Conservation (phyloP, 140 eudicot genomes). For the Oenanthe javanica region DNA sequence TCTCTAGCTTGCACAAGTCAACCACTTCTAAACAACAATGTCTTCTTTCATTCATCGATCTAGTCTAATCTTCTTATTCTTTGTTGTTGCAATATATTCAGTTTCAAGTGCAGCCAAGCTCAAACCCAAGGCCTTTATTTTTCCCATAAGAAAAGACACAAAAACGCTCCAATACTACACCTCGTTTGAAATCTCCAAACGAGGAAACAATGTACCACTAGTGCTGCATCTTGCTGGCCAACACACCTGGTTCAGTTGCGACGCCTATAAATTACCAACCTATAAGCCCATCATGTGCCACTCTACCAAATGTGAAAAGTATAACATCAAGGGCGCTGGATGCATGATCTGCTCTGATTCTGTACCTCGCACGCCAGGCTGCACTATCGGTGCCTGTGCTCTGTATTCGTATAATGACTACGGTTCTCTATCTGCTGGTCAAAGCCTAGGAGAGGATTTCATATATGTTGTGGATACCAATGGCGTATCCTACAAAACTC, state of each 20-base stretch:
- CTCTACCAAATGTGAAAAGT: slow-evolving; percentile 7
- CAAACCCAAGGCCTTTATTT: slow-evolving; percentile 10
- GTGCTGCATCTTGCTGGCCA: slow-evolving; percentile 17
- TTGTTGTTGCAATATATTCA: not conserved
- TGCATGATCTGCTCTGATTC: not conserved
- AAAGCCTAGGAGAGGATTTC: not conserved
- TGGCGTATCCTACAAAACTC: not conserved
- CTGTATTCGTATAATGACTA: not conserved
- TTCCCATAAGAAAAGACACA: slow-evolving; percentile 17
- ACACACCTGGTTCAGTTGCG: slow-evolving; percentile 17
- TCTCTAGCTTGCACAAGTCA: not conserved
- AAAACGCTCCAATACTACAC: slow-evolving; percentile 16
- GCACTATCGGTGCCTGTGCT: not conserved
- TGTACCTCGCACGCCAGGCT: slow-evolving; percentile 10
- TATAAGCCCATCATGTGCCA: slow-evolving; percentile 21
- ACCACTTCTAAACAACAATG: not conserved
- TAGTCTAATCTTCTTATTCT: not conserved
- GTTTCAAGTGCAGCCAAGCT: not conserved
- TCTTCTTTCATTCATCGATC: not conserved
- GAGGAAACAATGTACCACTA: not conserved
- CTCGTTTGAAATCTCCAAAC: slow-evolving; percentile 10
- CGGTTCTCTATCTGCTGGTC: too few species aligned
- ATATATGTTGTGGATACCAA: not conserved
- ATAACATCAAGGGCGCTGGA: not conserved
- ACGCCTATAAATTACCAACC: slow-evolving; percentile 10